Base-by-base conservation (phyloP, 2,329 filamentous ascomycete species). In the Calonectria pseudoturangicola region DNA sequence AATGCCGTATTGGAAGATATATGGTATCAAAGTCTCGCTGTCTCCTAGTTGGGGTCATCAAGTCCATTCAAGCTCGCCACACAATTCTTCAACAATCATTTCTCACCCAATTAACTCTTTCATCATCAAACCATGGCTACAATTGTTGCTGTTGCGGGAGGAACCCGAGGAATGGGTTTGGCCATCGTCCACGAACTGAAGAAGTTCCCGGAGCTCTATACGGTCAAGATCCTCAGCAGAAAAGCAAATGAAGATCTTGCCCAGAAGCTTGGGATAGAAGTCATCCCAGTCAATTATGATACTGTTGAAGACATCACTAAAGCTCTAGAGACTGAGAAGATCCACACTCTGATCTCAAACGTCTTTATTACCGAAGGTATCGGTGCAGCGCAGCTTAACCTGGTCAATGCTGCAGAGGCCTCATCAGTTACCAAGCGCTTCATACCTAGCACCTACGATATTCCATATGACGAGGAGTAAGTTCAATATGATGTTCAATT, bases 341-440 rank as follows among this genome's bases (percentile, higher is more conserved):
- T 58, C 7, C 54, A 58, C 21, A 58, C 54, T 0, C 10, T 58
- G 33, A 58, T 58, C 54, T 58, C 54, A 2, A 58, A 58, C 30
- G 54, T 58, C n/a, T 58, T 58, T 15, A 58, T 58, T 15, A 58
- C 54, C 13, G 54, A 58, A 41, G 54, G 54, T 12, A 39, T 58
- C 21, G 54, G 54, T 41, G 54, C 54, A 9, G 54, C 54, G n/a
- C 54, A 58, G 28, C 12, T 58, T 7, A 58, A 58, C 28, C 54
- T 58, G 12, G 33, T 58, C 54, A 58, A 58, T 27, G 54, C 54
- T 9, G 54, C 54, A n/a, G 54, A 58, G 33, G 54, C 54, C 41
- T 58, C 54, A 9, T 41, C 54, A 10, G 30, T 58, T 16, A 58
- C 54, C n/a, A 58, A 58, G 15, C 30, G 54, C 9, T 58, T 58